Base-by-base conservation (phyloP, 2,329 filamentous ascomycete species). In the Fusarium sp. region DNA sequence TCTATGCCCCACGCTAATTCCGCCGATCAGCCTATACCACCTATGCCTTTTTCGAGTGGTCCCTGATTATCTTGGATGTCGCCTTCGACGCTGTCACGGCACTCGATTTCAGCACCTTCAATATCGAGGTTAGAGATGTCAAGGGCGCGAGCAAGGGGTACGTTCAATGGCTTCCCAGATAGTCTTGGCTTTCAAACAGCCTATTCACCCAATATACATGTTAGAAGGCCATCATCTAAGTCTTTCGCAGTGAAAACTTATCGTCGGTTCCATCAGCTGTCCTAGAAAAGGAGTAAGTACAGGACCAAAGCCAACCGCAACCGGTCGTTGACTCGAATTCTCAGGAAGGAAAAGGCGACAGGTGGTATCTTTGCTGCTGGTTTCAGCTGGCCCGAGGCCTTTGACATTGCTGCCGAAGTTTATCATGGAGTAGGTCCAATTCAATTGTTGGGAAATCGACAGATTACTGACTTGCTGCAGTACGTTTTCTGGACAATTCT, bases 41-140 rank as follows among this genome's bases (percentile, higher is more conserved):
- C 48, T 99, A 99, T 76, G 90, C 95, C 63, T 97, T 99, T 78
- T 97, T 98, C 77, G 95, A 99, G 77, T 99, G 95, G 95, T 82
- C 93, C 19, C 82, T 99, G 61, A 93, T 99, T 72, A 81, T 99
- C 67, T 92, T 97, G 75, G 95, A 99, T 76, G 93, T 99, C 54
- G 94, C 86, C 27, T 99, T 99, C 78, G 95, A 99, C 79, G 92
- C 95, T 48, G 90, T 98, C 57, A 98, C 95, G 10, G 89, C 92
- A 53, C 80, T 96, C 70, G 95, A 99, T 80, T 99, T 98, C 79
- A 84, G 88, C 62, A 87, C 89, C 50, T 91, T 98, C 73, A 94
- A 98, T 76, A 80, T 99, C 71, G 84, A 93, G 68, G 83, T 99
- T 65, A 92, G 87, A 80, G 94, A 98, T 80, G 84, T 93, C 67